A percentile compares a stretch with the other conserved stretches of the same genome.
These are phyloP conservation scores for Irpex lacteus DNA, from an alignment of 1,284 basidiomycete species.

Conservation along the genomic window DNA sequence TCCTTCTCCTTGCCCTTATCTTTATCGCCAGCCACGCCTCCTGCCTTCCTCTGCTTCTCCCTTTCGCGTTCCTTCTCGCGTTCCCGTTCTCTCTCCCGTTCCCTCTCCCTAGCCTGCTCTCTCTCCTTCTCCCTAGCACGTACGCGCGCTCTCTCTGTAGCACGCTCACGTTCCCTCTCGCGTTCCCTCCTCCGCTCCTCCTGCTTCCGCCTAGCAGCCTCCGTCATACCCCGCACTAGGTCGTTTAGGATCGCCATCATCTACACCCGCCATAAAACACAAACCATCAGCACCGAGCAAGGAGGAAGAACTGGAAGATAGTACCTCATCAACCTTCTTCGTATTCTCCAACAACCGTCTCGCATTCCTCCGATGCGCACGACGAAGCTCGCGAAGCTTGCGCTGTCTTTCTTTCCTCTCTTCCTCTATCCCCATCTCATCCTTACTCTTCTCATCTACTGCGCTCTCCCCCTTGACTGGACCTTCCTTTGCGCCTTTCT, in stretches of 20 bases:
- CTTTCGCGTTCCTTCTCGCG: slow-evolving; percentile 1
- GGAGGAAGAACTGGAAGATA: not conserved
- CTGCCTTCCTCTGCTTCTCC: not conserved
- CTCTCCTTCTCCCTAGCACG: not conserved
- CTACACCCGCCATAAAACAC: not conserved
- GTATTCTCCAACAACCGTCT: not conserved
- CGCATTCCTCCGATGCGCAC: not conserved
- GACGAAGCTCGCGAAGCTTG: not conserved
- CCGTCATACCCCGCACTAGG: slow-evolving; percentile 1
- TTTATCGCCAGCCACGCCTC: not conserved
- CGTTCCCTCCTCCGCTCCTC: not conserved
- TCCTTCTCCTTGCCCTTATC: not conserved
- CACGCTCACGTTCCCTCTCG: not conserved
- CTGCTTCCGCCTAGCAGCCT: not conserved
- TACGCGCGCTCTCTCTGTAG: not conserved
- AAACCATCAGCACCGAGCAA: not conserved
- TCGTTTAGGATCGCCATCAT: slow-evolving; percentile 1
- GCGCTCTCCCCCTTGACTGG: too few relatives aligned
- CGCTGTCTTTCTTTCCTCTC: not conserved
- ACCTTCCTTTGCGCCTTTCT: not conserved
- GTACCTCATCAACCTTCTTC: not conserved
- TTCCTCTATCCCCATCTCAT: not conserved
- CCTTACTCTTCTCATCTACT: too few relatives aligned
- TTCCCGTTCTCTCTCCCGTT: not conserved
- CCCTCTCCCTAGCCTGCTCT: not conserved